Base-by-base conservation (phyloP, 305 asterid species). In the Fraxinus nigra region DNA sequence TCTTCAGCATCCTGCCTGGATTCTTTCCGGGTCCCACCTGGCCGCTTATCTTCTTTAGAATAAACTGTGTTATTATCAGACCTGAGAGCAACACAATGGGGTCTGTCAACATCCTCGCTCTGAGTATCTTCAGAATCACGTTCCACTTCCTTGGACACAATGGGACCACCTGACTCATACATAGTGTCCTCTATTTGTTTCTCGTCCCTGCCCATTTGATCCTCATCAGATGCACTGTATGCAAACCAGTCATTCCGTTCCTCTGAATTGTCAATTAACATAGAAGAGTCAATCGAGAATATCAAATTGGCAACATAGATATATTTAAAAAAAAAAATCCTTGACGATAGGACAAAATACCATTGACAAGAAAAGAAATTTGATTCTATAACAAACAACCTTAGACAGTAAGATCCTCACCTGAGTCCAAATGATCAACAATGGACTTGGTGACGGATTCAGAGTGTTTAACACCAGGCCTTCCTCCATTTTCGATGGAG, bases 71-170 rank as follows among this genome's bases (percentile, higher is more conserved):
- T 92, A 40, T 89, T 76, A 34, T 89, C 92, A 56, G 90, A 87
- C 63, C 79, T 88, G 59, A 3, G 59, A 48, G 59, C 59, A 14
- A 13, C 59, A 14, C 20, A 18, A 48, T 1, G 5, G 59, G 59
- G 59, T 48, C 59, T 48, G 59, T 48, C 18, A 14, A 48, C 59
- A 48, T 48, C 59, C 59, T 48, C 59, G n/a, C 84, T 84, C 56
- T 84, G 59, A 48, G 92, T 92, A 75, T 89, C 90, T 87, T 90
- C 97, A 74, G 95, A 87, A 82, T 87, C 87, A 1, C 70, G 83
- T 79, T 79, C 86, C 16, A 85, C 92, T 70, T 88, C 91, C 81
- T 87, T 84, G 38, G 89, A 85, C 77, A 85, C 87, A 77, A 86
- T 96, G 33, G 88, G 86, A 82, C 86, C 92, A 82, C 82, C 85